Percentiles rank a stretch among this genome's conserved stretches.
phyloP scores from a whole-genome alignment of 495 filamentous ascomycete genomes.

The Echria macrotheca region DNA sequence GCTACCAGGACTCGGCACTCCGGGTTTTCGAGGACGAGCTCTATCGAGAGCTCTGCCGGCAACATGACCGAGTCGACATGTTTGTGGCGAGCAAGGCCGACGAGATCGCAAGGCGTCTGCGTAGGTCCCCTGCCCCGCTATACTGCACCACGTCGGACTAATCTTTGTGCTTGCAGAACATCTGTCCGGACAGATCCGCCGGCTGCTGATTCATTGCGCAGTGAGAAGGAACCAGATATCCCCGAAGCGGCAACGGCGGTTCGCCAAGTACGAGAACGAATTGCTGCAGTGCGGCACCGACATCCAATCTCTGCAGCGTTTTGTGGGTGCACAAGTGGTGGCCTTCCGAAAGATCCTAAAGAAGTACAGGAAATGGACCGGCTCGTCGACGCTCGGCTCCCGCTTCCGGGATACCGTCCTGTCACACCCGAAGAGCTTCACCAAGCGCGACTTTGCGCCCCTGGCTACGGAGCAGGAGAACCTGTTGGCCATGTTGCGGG shows the following conservation, averaged over 20 bases:
- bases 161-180: constrained; percentile 36
- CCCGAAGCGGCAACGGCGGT: constrained; percentile 34
- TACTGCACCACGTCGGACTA: too few species aligned
- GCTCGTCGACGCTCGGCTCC: constrained; percentile 49
- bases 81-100: constrained; percentile 69
- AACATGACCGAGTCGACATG: constrained; percentile 62
- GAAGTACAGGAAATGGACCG: constrained; percentile 74
- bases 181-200: constrained; percentile 46
- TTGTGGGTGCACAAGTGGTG: constrained; percentile 56
- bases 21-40: constrained; percentile 57
- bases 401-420: constrained; percentile 56
- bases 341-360: constrained; percentile 71
- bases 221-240: constrained; percentile 27
- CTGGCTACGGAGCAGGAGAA: constrained; percentile 53
- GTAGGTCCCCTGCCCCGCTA: constrained; percentile 42
- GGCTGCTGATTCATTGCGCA: constrained; percentile 39
- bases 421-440: constrained; percentile 56
- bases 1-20: constrained; percentile 47
- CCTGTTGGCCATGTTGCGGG: constrained; percentile 46
- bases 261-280: constrained; percentile 45
- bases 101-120: constrained; percentile 57
- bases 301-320: constrained; percentile 54
- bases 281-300: constrained; percentile 55
- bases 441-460: constrained; percentile 48
- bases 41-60: constrained; percentile 53